These are phyloP conservation scores for Penicillium freii DNA, from an alignment of 2,329 filamentous ascomycete species.

Conservation along the genomic window DNA sequence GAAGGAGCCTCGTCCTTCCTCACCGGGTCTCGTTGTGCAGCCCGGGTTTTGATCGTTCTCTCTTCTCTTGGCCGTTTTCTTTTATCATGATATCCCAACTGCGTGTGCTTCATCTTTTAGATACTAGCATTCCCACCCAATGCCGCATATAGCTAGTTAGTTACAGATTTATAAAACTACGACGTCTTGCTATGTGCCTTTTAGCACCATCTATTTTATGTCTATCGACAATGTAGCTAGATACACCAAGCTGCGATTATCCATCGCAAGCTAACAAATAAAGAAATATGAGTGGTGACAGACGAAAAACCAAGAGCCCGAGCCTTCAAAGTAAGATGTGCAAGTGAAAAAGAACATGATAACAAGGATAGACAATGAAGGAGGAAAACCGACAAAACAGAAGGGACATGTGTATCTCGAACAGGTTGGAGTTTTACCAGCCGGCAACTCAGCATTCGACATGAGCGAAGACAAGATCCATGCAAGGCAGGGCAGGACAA, in stretches of 20 bases:
- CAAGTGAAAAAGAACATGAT: slow-evolving; percentile 2
- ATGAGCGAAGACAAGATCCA: slow-evolving; percentile 1
- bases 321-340: slow-evolving; percentile 14
- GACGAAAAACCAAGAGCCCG: background rate
- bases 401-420: background rate
- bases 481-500: background rate
- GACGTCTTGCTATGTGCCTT: background rate
- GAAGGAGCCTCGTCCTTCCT: slow-evolving; percentile 7
- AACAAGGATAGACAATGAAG: slow-evolving; percentile 14
- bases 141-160: background rate
- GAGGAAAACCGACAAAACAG: slow-evolving; percentile 2
- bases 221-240: slow-evolving; percentile 19
- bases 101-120: background rate
- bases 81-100: slow-evolving; percentile 7
- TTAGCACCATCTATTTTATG: slow-evolving; percentile 22
- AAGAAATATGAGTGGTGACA: background rate
- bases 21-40: slow-evolving; percentile 21
- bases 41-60: slow-evolving; percentile 4
- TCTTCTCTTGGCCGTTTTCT: background rate
- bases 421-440: background rate
- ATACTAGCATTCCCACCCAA: background rate
- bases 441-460: background rate
- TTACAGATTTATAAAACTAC: background rate
- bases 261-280: background rate
- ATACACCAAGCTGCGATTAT: slow-evolving; percentile 13